These are phyloP conservation scores for Nevesoporus exiguus DNA, from an alignment of 768 basidiomycete genomes.

Conservation along the genomic window DNA sequence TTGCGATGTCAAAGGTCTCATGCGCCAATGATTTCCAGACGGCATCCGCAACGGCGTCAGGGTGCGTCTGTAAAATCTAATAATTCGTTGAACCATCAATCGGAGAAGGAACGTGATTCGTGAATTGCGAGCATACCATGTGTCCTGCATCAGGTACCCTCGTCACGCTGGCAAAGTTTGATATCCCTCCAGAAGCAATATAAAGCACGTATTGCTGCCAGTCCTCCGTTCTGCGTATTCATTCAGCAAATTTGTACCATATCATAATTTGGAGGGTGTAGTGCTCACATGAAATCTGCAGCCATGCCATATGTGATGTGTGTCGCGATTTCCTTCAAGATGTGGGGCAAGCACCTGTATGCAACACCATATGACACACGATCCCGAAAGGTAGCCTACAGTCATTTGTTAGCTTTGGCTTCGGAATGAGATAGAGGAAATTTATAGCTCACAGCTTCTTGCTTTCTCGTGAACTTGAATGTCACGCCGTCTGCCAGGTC, in stretches of 20 bases:
- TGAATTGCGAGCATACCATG: neutral
- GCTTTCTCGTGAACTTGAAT: neutral
- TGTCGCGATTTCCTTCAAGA: neutral
- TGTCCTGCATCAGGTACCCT: neutral
- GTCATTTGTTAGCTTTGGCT: neutral
- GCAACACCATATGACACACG: neutral
- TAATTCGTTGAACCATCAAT: too few species aligned
- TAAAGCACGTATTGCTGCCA: neutral
- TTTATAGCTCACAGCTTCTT: neutral
- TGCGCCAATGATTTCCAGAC: slow-evolving; percentile 5
- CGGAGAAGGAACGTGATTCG: too few species aligned
- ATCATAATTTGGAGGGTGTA: neutral
- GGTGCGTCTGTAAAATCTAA: slow-evolving; percentile 4
- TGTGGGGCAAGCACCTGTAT: neutral
- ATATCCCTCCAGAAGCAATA: neutral
- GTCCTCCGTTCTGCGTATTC: neutral
- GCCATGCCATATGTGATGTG: neutral
- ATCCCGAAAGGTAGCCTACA: neutral
- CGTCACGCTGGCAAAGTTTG: neutral
- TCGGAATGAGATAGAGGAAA: neutral
- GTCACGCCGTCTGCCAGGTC: slow-evolving; percentile 1
- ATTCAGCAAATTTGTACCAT: neutral
- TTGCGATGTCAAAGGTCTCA: too few species aligned
- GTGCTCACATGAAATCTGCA: neutral
- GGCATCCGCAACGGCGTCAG: neutral